Evolutionary conservation across 2,329 filamentous ascomycete species (phyloP).

Genomic region (Scedosporium dehoogii): DNA sequence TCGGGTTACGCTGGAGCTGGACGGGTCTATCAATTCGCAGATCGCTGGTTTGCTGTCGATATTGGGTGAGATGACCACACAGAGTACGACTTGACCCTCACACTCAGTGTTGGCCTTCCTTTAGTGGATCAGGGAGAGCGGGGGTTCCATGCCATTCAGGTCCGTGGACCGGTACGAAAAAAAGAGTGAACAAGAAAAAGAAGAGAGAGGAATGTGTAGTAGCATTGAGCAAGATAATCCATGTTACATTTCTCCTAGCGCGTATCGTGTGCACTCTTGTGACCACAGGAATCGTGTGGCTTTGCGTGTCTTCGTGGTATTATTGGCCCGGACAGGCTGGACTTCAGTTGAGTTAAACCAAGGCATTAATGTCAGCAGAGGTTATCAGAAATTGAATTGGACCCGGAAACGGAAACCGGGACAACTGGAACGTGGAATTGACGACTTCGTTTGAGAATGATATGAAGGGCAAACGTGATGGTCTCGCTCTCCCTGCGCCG

Average conservation of each 20-base stretch:
- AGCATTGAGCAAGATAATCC: no score
- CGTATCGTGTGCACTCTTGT: no score
- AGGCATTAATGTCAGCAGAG: no score
- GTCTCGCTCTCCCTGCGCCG: background rate
- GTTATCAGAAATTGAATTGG: background rate
- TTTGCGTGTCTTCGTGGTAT: no score
- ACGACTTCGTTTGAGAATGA: no score
- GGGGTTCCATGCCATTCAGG: background rate
- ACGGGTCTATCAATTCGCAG: background rate
- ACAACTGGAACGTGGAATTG: no score
- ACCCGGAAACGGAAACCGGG: background rate
- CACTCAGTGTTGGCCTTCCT: background rate
- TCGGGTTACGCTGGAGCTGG: background rate
- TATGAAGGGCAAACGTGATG: no score
- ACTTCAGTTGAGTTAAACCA: no score
- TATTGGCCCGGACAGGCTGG: no score
- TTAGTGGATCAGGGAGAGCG: background rate
- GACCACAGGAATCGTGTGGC: no score
- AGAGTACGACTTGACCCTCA: background rate
- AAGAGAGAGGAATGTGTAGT: background rate
- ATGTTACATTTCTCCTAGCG: no score
- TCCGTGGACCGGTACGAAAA: background rate
- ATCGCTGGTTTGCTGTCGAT: background rate
- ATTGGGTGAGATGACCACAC: background rate
- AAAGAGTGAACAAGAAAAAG: background rate